Evolutionary conservation across 2,329 filamentous ascomycete genomes (phyloP), one percentile per base, ranked within the genome.

Genomic region (Colletotrichum echinochloae): DNA sequence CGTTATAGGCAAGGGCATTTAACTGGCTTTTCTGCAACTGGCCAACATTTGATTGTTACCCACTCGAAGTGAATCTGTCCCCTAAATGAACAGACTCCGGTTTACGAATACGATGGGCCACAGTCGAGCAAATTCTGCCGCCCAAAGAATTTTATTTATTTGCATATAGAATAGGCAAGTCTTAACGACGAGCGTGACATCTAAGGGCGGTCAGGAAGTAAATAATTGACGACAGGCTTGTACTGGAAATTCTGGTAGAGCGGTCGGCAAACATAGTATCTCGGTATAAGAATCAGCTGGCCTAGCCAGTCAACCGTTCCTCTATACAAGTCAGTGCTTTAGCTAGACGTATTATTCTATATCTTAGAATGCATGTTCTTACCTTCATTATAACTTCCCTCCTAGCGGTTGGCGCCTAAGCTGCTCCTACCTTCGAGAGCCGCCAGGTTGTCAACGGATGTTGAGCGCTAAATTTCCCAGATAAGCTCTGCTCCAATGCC

Each of bases 391-490:
- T 57, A 23, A 57, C 67, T 33, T 51, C 64, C 23, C 41, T 70
- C 20, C 51, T 70, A 11, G 9, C 62, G 2, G 67, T 44, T 26
- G 44, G 51, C 28, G 64, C n/a, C 28, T 57, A 67, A 51, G 67
- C 67, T 30, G 63, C 64, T 11, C 64, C 67, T 39, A 44, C 51
- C 5, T 26, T 57, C 2, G 67, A 62, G 51, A 54, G 33, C 44
- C 64, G 67, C 37, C 63, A 70, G 33, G 20, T 54, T 23, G 33
- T 62, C 28, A 67, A 67, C 33, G 67, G 67, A 20, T 70, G 67
- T 60, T 68, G 14, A 49, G 65, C 28, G 5, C 16, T 28, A 35
- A 14, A 6, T 23, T 28, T 30, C 37, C 37, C 23, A 7, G 18
- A 26, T 18, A 20, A 6, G 20, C 5, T 11, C 14, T 37, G 20